A percentile compares a stretch with the other conserved stretches of the same genome.
phyloP scores from a whole-genome alignment of 257 asterid species.

The Penstemon newberryi region DNA sequence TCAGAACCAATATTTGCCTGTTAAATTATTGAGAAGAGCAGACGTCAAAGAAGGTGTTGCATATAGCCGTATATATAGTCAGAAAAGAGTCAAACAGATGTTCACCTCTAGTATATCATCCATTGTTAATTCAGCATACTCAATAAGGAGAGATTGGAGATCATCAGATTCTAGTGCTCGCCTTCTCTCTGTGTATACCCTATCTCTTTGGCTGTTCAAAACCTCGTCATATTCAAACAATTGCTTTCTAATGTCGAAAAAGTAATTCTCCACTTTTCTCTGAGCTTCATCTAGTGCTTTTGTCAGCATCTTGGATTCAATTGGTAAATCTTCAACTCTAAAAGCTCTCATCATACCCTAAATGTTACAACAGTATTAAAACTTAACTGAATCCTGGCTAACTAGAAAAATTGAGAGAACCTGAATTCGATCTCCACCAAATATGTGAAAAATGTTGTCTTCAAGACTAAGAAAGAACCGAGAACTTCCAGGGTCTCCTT shows the following conservation, averaged over 20 bases:
- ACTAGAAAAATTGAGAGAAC: constrained; percentile 38
- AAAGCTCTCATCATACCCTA: constrained; percentile 99
- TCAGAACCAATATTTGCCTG: constrained; percentile 89
- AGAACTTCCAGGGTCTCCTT: constrained; percentile 99
- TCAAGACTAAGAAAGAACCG: constrained; percentile 98
- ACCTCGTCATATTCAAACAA: constrained; percentile 95
- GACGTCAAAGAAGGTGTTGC: constrained; percentile 17
- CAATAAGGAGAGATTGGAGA: constrained; percentile 82
- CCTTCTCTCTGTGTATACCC: constrained; percentile 94
- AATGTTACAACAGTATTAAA: constrained; percentile 29
- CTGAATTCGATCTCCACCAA: constrained; percentile 99
- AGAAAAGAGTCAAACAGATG: constrained; percentile 23
- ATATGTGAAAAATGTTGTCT: constrained; percentile 94
- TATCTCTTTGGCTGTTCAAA: constrained; percentile 96
- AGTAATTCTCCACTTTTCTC: constrained; percentile 95
- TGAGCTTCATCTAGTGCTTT: constrained; percentile 99
- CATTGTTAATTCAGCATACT: constrained; percentile 98
- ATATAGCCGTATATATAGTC: constrained; percentile 14
- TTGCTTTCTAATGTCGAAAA: constrained; percentile 94
- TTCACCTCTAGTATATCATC: constrained; percentile 90
- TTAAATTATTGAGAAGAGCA: constrained; percentile 25
- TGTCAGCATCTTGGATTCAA: constrained; percentile 98
- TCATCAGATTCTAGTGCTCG: constrained; percentile 88
- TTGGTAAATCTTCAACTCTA: constrained; percentile 97
- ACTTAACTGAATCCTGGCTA: constrained; percentile 21